Percentiles rank a stretch among this genome's conserved stretches.
phyloP scores from a whole-genome alignment of 2,329 filamentous ascomycete genomes.

The Gnomoniopsis smithogilvyi region DNA sequence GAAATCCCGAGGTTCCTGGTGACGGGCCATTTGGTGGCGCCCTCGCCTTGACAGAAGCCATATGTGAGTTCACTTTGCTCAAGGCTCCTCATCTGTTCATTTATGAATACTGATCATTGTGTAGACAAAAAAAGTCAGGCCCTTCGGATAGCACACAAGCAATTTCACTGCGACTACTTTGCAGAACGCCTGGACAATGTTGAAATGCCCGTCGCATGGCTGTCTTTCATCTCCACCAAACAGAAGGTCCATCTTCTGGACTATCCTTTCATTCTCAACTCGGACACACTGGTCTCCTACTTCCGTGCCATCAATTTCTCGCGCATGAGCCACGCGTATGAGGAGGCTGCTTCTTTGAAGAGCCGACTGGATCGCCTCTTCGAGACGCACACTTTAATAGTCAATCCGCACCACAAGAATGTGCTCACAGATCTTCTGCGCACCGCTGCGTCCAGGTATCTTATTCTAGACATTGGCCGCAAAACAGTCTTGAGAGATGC shows the following conservation, averaged over 20 bases:
- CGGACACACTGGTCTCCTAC: conserved; percentile 70
- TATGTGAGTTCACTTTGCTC: conserved; percentile 56
- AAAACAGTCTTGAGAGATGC: conserved; percentile 67
- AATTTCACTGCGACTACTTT: conserved; percentile 74
- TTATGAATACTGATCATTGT: conserved; percentile 20
- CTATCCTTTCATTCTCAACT: conserved; percentile 76
- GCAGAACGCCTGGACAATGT: conserved; percentile 72
- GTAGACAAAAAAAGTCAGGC: conserved; percentile 60
- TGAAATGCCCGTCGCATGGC: conserved; percentile 71
- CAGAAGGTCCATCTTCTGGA: conserved; percentile 73
- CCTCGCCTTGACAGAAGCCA: conserved; percentile 66
- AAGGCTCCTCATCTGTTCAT: background rate
- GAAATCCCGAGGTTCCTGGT: conserved; percentile 64
- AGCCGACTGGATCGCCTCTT: conserved; percentile 55
- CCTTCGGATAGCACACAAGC: conserved; percentile 62
- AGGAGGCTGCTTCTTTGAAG: conserved; percentile 60
- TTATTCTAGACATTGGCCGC: conserved; percentile 67
- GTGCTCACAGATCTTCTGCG: conserved; percentile 62
- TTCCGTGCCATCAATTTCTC: conserved; percentile 88
- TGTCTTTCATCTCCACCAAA: conserved; percentile 56
- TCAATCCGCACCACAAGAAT: conserved; percentile 55
- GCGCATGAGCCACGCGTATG: conserved; percentile 76
- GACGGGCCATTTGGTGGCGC: conserved; percentile 75
- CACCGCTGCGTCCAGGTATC: conserved; percentile 65
- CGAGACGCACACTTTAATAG: conserved; percentile 51